Evolutionary conservation across 441 rosid species (phyloP), one percentile per base, ranked within the genome.

Genomic region (Croton laevigatus): DNA sequence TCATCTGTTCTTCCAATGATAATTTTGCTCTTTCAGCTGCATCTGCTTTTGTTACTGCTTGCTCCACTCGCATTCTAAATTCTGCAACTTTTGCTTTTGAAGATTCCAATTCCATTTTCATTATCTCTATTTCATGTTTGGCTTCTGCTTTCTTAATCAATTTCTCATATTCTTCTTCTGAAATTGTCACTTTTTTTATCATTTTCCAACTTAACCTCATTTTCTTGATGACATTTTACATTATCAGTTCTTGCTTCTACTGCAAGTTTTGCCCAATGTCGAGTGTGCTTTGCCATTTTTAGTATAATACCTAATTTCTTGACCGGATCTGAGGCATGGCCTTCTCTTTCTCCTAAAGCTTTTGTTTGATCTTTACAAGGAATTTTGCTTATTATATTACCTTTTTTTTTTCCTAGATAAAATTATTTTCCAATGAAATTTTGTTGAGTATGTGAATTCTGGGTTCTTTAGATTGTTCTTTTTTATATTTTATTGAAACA

Each of bases 11-110:
- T 70, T 82, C 89, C 3, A 85, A 19, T 19, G 3, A 66, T 42
- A 64, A 37, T 69, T 82, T 85, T 5, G 86, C 91, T 75, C 10
- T 81, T 83, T 88, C 91, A 0, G 89, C 87, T 1, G 81, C 71
- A 52, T 86, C 86, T 0, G 88, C 93, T 22, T 89, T 78, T 5
- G 85, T 74, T 9, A 49, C 73, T 0, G 88, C 89, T 74, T 86
- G 87, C 63, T 83, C 87, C 17, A 83, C 73, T 36, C 88, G 62
- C 6, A 72, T 85, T 81, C 91, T 80, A 63, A 86, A 66, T 71
- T 86, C 84, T 5, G 71, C 73, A 6, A 79, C 74, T 73, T 79
- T 88, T 6, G 49, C 27, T 12, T 5, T 71, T 48, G 85, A 81
- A 16, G 2, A 71, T 65, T 77, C 84, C 51, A 86, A 20, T 69